Percentiles rank a stretch among this genome's conserved stretches.
phyloP scores from a whole-genome alignment of 306 rosid species.

The Lotus japonicus region DNA sequence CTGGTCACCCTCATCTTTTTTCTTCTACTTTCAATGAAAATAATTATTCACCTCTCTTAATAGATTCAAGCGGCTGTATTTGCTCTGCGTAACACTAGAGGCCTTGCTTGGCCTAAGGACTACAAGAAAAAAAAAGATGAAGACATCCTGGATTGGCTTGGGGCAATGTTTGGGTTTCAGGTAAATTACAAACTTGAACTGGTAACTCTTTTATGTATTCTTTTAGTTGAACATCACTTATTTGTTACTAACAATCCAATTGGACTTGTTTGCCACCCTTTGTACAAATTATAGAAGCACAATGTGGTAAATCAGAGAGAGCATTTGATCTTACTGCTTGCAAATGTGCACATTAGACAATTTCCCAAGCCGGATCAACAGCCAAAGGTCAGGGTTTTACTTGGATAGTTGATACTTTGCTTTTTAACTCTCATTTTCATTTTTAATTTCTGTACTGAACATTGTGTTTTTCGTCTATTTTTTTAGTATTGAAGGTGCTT shows the following conservation, averaged over 20 bases:
- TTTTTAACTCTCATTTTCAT: neutral
- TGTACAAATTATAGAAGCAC: constrained; percentile 58
- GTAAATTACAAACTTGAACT: constrained; percentile 28
- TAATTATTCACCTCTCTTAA: constrained; percentile 3
- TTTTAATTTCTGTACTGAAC: neutral
- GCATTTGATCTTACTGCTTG: constrained; percentile 87
- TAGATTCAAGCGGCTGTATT: constrained; percentile 93
- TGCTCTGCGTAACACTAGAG: constrained; percentile 93
- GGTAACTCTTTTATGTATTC: neutral
- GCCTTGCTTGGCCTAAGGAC: constrained; percentile 91
- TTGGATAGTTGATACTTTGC: neutral
- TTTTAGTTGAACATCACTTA: neutral
- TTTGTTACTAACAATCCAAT: neutral
- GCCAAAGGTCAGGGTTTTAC: constrained; percentile 67
- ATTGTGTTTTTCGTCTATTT: neutral
- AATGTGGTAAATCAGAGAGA: constrained; percentile 95
- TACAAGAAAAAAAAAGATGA: constrained; percentile 78
- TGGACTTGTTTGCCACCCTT: constrained; percentile 5
- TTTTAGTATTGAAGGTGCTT: neutral
- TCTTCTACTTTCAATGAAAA: neutral
- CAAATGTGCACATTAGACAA: constrained; percentile 94
- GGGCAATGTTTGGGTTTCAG: constrained; percentile 97
- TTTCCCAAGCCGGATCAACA: constrained; percentile 97
- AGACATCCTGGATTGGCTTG: constrained; percentile 97
- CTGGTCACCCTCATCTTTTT: neutral